These are phyloP conservation scores for Aschersonia sp. DNA, from an alignment of 2,329 filamentous ascomycete species.

Conservation along the genomic window DNA sequence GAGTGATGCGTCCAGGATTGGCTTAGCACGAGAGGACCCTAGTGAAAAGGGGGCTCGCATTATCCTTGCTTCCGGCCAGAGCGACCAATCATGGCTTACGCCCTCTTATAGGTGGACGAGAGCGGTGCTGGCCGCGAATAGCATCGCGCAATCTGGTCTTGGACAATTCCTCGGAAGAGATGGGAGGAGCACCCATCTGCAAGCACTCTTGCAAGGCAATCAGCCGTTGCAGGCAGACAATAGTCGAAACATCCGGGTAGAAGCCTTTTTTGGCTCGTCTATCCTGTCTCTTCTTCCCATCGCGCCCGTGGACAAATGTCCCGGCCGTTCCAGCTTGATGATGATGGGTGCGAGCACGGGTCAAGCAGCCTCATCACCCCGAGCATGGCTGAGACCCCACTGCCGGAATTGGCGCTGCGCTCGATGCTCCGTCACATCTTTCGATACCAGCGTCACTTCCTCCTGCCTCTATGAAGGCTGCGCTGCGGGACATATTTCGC, in stretches of 20 bases:
- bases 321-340: not conserved
- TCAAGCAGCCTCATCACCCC: not conserved
- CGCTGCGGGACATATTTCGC: not conserved
- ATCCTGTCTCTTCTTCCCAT: not conserved
- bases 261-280: too few species aligned
- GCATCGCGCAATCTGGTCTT: conserved; percentile 2
- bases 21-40: not conserved
- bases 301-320: not conserved
- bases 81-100: not conserved
- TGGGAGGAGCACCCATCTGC: not conserved
- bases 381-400: not conserved
- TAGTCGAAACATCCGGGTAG: too few species aligned
- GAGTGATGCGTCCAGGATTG: not conserved
- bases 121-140: conserved; percentile 3
- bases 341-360: not conserved
- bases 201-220: not conserved
- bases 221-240: too few species aligned
- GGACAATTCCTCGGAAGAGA: not conserved
- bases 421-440: not conserved
- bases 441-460: not conserved
- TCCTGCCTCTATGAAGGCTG: not conserved
- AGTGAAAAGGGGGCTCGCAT: conserved; percentile 3
- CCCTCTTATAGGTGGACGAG: not conserved
- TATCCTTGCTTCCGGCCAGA: conserved; percentile 3
- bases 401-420: not conserved